Percentiles rank a stretch among this genome's conserved stretches.
phyloP scores from a whole-genome alignment of 257 asterid species.

The Nicotiana benthamiana region DNA sequence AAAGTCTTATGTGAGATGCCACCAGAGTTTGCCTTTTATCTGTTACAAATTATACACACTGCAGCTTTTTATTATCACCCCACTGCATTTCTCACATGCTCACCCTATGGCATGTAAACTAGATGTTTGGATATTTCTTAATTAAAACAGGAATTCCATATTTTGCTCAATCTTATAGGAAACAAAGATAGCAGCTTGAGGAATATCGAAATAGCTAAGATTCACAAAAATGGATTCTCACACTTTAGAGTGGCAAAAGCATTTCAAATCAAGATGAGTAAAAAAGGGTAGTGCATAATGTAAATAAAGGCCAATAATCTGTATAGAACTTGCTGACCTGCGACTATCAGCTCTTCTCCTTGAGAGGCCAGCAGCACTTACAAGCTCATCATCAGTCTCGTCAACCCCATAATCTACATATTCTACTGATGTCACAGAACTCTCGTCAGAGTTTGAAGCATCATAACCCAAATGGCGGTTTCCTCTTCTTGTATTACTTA shows the following conservation, averaged over 20 bases:
- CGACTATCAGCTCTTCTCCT: constrained; percentile 49
- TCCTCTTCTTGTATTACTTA: constrained; percentile 57
- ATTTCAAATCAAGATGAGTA: not conserved
- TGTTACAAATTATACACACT: not conserved
- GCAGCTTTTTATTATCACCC: not conserved
- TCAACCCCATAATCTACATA: constrained; percentile 46
- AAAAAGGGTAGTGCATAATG: not conserved
- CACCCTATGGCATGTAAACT: not conserved
- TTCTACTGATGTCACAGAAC: constrained; percentile 67
- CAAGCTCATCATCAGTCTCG: constrained; percentile 52
- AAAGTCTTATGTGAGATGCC: not conserved
- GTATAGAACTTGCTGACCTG: constrained; percentile 37
- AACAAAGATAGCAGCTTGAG: not conserved
- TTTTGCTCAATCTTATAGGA: not conserved
- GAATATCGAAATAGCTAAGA: not conserved
- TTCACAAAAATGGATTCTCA: not conserved
- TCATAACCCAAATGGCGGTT: constrained; percentile 45
- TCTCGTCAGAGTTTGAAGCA: constrained; percentile 68
- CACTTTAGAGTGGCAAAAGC: not conserved
- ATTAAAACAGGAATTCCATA: not conserved
- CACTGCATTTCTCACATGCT: not conserved
- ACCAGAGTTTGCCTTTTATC: not conserved
- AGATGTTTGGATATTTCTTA: not conserved
- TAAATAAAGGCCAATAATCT: not conserved
- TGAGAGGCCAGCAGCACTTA: constrained; percentile 36